Evolutionary conservation across 331 rosid species (phyloP), one percentile per base, ranked within the genome.

Genomic region (Saraca asoca): DNA sequence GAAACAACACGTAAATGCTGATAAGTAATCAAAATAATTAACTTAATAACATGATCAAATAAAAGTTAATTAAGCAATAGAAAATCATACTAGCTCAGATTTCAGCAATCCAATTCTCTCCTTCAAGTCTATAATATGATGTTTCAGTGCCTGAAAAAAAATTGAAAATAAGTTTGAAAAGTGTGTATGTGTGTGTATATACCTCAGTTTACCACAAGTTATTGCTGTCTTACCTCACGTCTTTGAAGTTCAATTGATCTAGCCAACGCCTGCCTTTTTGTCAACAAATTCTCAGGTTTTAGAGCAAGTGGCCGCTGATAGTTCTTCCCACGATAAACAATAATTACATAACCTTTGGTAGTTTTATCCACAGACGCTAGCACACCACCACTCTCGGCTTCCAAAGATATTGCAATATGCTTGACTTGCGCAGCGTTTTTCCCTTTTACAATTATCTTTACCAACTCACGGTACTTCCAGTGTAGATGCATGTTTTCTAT

Each of bases 381-480:
- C 73, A 92, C 85, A 49, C 98, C 98, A 4, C 89, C 95, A 70
- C 96, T 92, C 83, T 92, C 98, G 6, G 98, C 98, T 84, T 92
- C 98, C 84, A 92, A 86, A 68, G 91, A 74, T 75, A 85, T 85
- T 17, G 96, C 94, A 39, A 87, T 68, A 52, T 92, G 95, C 80
- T 82, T 85, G 68, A 87, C 89, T 80, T 85, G 98, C 56, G 83
- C 83, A 44, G 68, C 48, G 60, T 76, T 85, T 83, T 80, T 89
- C 52, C 95, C 89, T 70, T 75, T 92, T 38, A 84, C 93, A 15
- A 87, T 76, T 83, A 92, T 75, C 85, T 92, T 92, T 17, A 89
- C 95, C 85, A 92, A 70, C 81, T 92, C 98, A 1, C 95, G 83
- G 52, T 83, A 82, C 71, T 92, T 92, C 96, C 98, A 89, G 56